Evolutionary conservation across 495 filamentous ascomycete genomes (phyloP).

Genomic region (Xylaria acuta): DNA sequence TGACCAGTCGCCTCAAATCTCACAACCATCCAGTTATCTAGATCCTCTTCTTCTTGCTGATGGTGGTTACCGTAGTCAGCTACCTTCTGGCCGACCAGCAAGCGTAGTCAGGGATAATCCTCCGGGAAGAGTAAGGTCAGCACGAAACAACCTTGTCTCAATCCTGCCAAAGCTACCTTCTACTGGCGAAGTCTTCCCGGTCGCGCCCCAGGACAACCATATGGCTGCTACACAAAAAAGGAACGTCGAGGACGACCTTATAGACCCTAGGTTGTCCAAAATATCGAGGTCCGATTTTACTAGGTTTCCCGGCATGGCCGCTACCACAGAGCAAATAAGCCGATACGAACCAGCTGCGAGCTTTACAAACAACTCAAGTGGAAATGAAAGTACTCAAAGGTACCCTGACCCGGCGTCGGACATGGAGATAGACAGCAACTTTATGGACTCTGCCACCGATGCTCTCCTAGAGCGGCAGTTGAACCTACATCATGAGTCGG

Average conservation of each 20-base stretch:
- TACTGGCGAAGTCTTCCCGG: not conserved
- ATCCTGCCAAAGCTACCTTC: slow-evolving; percentile 11
- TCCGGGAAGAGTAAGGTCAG: not conserved
- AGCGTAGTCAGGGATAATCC: not conserved
- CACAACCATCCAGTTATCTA: slow-evolving; percentile 16
- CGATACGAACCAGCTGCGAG: not conserved
- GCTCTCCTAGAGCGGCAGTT: slow-evolving; percentile 26
- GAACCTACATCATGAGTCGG: slow-evolving; percentile 11
- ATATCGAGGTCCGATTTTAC: not conserved
- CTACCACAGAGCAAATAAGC: not conserved
- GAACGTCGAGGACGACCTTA: slow-evolving; percentile 53
- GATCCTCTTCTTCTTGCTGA: slow-evolving; percentile 26
- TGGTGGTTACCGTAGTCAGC: slow-evolving; percentile 15
- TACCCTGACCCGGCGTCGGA: not conserved
- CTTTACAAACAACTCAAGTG: not conserved
- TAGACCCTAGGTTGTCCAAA: slow-evolving; percentile 22
- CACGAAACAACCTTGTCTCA: slow-evolving; percentile 9
- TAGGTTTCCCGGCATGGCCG: not conserved
- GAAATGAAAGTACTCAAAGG: not conserved
- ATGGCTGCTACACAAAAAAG: slow-evolving; percentile 31
- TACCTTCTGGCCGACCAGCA: not conserved
- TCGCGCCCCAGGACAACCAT: not conserved
- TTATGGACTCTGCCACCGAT: slow-evolving; percentile 21
- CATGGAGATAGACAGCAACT: not conserved
- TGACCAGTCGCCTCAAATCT: not conserved